These are phyloP conservation scores for Lactifluus rugatus DNA, from an alignment of 768 basidiomycete genomes.

Conservation along the genomic window DNA sequence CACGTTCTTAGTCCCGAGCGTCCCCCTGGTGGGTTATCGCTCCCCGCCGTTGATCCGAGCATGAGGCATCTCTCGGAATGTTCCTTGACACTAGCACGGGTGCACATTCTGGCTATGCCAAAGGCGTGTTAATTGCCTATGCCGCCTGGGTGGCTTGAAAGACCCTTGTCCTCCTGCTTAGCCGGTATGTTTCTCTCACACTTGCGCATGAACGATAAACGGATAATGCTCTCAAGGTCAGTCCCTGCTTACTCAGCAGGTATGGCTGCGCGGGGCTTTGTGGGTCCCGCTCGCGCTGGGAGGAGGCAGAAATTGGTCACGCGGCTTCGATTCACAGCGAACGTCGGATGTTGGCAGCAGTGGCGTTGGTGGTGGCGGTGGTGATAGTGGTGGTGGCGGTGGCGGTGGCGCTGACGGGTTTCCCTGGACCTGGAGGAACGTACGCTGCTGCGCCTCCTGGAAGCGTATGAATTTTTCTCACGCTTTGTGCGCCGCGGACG, in stretches of 20 bases:
- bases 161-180: conserved; percentile 51
- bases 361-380: conserved; percentile 10
- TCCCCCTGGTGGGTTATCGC: conserved; percentile 36
- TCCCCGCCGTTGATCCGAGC: conserved; percentile 36
- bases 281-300: conserved; percentile 77
- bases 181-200: conserved; percentile 40
- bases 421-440: conserved; percentile 72
- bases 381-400: conserved; percentile 18
- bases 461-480: conserved; percentile 72
- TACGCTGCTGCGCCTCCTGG: conserved; percentile 61
- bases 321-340: conserved; percentile 42
- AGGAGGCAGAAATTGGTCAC: conserved; percentile 67
- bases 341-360: conserved; percentile 24
- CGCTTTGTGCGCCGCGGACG: conserved; percentile 28
- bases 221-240: conserved; percentile 38
- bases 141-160: conserved; percentile 77
- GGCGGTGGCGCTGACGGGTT: conserved; percentile 32
- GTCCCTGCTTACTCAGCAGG: conserved; percentile 71
- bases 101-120: conserved; percentile 62
- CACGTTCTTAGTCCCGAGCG: conserved; percentile 40
- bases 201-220: neutral
- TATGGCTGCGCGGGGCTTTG: conserved; percentile 74
- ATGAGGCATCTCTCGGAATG: conserved; percentile 47
- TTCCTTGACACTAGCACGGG: conserved; percentile 62
- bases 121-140: conserved; percentile 72